Evolutionary conservation across 805 yeast genomes (phyloP).

Genomic region (Saccharomyces paradoxus): DNA sequence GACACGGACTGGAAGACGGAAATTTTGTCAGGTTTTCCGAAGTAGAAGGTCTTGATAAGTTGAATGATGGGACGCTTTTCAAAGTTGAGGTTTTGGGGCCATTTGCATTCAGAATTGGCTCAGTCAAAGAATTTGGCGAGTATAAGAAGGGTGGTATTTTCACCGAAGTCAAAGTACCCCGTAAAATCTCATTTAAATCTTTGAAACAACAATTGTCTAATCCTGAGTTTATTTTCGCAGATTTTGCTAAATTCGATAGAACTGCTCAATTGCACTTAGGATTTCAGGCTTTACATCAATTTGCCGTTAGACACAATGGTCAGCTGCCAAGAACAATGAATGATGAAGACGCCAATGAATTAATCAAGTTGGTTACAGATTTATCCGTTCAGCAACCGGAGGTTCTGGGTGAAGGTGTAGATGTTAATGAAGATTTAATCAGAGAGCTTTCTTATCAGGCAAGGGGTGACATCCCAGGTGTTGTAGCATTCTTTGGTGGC

Average conservation of each 20-base stretch:
- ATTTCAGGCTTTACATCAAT: constrained; percentile 79
- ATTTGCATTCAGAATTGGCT: constrained; percentile 73
- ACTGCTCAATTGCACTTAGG: constrained; percentile 87
- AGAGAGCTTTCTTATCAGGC: constrained; percentile 76
- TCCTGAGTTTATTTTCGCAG: constrained; percentile 78
- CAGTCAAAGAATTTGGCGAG: constrained; percentile 47
- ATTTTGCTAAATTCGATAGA: constrained; percentile 89
- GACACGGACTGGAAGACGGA: constrained; percentile 93
- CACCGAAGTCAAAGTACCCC: constrained; percentile 86
- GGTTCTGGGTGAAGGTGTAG: constrained; percentile 46
- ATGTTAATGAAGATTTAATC: constrained; percentile 56
- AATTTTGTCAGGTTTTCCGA: constrained; percentile 80
- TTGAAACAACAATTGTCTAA: constrained; percentile 54
- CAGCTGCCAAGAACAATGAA: constrained; percentile 70
- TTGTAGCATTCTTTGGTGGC: constrained; percentile 88
- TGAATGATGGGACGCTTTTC: constrained; percentile 66
- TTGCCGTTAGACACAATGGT: constrained; percentile 53
- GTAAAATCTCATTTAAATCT: constrained; percentile 50
- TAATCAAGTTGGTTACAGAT: constrained; percentile 50
- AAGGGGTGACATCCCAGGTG: constrained; percentile 83
- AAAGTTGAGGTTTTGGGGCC: constrained; percentile 88
- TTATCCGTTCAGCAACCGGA: constrained; percentile 46
- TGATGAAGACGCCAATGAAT: constrained; percentile 63
- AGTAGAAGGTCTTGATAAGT: constrained; percentile 66
- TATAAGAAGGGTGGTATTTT: constrained; percentile 82